Base-by-base conservation (phyloP, 768 basidiomycete genomes). In the Pleurotus ostreatus region DNA sequence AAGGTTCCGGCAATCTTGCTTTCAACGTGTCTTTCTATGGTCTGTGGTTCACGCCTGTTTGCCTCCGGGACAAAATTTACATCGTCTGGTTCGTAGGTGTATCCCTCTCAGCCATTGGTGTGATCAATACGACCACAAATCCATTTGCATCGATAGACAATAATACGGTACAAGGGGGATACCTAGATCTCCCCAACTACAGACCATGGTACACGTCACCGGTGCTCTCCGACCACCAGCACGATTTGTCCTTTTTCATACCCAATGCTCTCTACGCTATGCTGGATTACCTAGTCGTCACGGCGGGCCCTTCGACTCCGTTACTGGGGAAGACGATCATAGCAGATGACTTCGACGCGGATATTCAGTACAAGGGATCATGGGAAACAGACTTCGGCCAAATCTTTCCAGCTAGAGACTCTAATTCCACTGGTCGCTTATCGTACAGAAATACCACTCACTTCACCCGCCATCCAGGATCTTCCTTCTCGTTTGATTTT, bases 271-370 rank as follows among this genome's bases (percentile, higher is more conserved):
- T 39, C 4, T 53, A 53, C 23, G 51, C 51, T 41, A 18, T 53
- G 39, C 51, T 78, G 43, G 77, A 78, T 57, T 78, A 74, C 57
- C 55, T 77, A 23, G 68, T 74, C 16, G 65, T 76, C 34, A 69
- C 68, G 25, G 70, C 75, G 40, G 73, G 75, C 2, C 57, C 59
- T 8, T 68, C 69, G 37, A 77, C 74, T 20, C 62, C 65, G 18
- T 58, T 78, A 15, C 60, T 65, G 15, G 70, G 70, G 26, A 64
- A 63, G 40, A 72, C 69, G 3, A 61, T 78, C 41, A 70, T 72
- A 39, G 67, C 73, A 16, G 75, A 77, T 45, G 75, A 78, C 57
- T 55, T 64, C 8, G 71, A 74, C 52, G 57, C 58, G 7, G 55
- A 63, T 9, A 45, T 75, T 30, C 25, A 56, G 5, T 78, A 69